Evolutionary conservation across 2,329 filamentous ascomycete genomes (phyloP), one percentile per base, ranked within the genome.

Genomic region (Corinectria fuckeliana): DNA sequence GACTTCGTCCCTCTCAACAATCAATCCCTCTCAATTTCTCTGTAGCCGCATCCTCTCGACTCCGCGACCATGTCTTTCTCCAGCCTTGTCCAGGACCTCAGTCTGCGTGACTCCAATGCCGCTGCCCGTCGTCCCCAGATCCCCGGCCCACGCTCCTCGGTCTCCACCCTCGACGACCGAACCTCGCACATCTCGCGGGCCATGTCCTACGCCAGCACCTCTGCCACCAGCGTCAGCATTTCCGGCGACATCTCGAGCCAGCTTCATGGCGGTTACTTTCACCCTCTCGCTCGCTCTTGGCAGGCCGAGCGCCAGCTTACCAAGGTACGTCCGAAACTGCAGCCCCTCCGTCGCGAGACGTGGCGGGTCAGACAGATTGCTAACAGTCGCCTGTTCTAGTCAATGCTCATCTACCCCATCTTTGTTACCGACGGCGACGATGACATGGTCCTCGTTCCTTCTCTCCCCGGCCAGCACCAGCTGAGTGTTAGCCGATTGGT

Each of bases 371-470:
- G 52, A 39, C 45, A 21, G 10, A 25, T 52, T 26, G 49, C 65
- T 70, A 61, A 70, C 60, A 26, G 36, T 6, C 3, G 25, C 32
- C 9, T 41, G 8, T 18, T 61, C 9, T 71, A 97, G 92, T 95
- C 93, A 34, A 98, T 98, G 95, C 89, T 99, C 71, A 97, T 99
- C 72, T 98, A 96, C 79, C 95, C 95, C 11, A 85, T 99, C 67
- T 99, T 99, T 81, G 87, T 99, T 66, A 96, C 95, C 71, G 95
- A 99, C 77, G 87, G 91, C 72, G 91, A 94, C 32, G 92, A 98
- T 72, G 94, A 98, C 80, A 91, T 97, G 80, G 91, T 89, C 13
- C 83, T 91, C 14, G 96, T 99, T 57, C 90, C 93, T 50, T 97
- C 93, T 18, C 86, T 99, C 4, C 95, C 95, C 1, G 92, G 93